These are phyloP conservation scores for Davidsoniella australis DNA, from an alignment of 2,329 filamentous ascomycete genomes.

Conservation along the genomic window DNA sequence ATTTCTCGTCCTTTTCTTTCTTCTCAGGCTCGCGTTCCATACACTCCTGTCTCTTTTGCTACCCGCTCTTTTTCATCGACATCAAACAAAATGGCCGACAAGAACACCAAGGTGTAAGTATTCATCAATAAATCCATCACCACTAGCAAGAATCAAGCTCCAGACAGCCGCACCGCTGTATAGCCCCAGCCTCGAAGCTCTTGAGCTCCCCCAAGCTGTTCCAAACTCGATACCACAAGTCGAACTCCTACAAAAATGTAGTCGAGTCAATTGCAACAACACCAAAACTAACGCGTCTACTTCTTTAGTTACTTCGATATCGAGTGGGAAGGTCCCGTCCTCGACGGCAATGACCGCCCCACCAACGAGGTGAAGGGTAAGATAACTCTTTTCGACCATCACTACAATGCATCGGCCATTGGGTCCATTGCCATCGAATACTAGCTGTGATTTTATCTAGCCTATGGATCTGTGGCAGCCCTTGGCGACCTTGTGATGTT, in stretches of 20 bases:
- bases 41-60: conserved; percentile 22
- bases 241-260: background rate
- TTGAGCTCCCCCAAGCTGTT: background rate
- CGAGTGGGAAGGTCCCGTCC: conserved; percentile 52
- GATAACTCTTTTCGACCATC: conserved; percentile 17
- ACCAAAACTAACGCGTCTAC: conserved; percentile 1
- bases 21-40: conserved; percentile 16
- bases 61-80: conserved; percentile 38
- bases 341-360: conserved; percentile 41
- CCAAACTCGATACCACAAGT: background rate
- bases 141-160: background rate
- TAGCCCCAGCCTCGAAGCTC: background rate
- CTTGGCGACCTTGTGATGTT: background rate
- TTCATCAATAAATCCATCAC: background rate
- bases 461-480: no score
- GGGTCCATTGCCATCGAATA: no score
- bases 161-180: background rate
- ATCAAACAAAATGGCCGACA: conserved; percentile 43
- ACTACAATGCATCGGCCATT: no score
- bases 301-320: conserved; percentile 50
- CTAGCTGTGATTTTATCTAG: no score
- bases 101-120: conserved; percentile 44
- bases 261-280: background rate
- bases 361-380: conserved; percentile 43
- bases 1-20: conserved; percentile 24